Evolutionary conservation across 2,329 filamentous ascomycete genomes (phyloP), one percentile per base, ranked within the genome.

Genomic region (Trichoderma polysporum): DNA sequence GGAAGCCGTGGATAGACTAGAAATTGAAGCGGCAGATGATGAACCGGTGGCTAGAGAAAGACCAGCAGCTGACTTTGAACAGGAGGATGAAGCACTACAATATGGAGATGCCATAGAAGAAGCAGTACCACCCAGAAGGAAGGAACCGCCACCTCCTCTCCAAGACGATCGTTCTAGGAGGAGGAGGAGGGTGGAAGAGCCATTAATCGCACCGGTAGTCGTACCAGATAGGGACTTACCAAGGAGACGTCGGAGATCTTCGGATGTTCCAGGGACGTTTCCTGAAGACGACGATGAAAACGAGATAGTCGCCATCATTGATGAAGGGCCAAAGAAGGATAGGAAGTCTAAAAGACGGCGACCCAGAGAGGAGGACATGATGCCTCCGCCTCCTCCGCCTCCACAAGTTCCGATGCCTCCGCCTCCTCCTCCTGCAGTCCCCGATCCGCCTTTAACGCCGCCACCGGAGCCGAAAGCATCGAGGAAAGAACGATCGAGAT

Each of bases 401-500:
- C 81, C 81, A 19, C 39, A 17, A 31, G 68, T 56, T 25, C 22
- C 37, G 13, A 49, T 49, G 37, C 67, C 54, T 4, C 63, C 60
- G 1, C 66, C 57, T 4, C 53, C 82, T n/a, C 81, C 82, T 2
- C 79, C 59, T n/a, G 81, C 80, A 19, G 81, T 80, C 5, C 80
- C 81, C 25, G 84, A 86, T 59, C 79, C 78, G 47, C 82, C 83
- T 35, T 75, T 81, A 54, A 81, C 83, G 8, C 83, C 85, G 31
- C 82, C 84, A 4, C 79, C 86, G 17, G 87, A 89, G 59, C 79
- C 84, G 13, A 88, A 83, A 68, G 87, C 85, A 4, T 83, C 83
- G 3, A 92, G 88, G 79, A 96, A 91, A 76, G 91, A 96, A 70
- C 90, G 93, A 15, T 81, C 90, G 31, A 92, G 90, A 74, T 87